Evolutionary conservation across 78 protist genomes (phyloP).

Genomic region (Dictyostelium purpureum): DNA sequence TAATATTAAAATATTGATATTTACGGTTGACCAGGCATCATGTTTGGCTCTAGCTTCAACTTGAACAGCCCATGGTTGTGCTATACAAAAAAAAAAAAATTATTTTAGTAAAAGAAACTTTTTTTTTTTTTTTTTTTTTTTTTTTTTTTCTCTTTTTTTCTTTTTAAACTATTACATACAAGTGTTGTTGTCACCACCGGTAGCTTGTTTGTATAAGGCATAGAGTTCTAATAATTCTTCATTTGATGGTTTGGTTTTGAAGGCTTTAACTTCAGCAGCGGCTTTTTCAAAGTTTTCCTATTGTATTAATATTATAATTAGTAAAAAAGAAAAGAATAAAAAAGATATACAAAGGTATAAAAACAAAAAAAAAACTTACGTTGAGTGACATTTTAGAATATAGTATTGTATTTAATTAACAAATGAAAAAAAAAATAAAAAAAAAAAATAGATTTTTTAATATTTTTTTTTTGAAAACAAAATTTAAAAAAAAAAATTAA

Average conservation of each 20-base stretch:
- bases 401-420: no score
- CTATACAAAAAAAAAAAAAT: background rate
- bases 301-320: no score
- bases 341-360: no score
- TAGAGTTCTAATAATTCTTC: conserved; percentile 82
- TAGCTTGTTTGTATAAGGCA: conserved; percentile 92
- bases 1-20: background rate
- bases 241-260: conserved; percentile 77
- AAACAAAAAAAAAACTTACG: no score
- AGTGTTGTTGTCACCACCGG: conserved; percentile 77
- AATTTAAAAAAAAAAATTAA: no score
- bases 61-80: conserved; percentile 76
- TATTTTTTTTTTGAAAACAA: no score
- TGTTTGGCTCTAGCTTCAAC: conserved; percentile 69
- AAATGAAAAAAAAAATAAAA: no score
- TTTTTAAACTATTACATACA: background rate
- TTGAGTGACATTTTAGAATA: no score
- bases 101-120: background rate
- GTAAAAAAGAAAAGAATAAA: no score
- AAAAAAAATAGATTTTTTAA: no score
- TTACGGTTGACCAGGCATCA: background rate
- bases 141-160: background rate
- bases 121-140: no score
- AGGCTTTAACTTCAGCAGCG: conserved; percentile 75
- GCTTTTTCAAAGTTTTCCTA: no score